These are phyloP conservation scores for Cornus kousa DNA, from an alignment of 148 eudicot genomes.

Conservation along the genomic window DNA sequence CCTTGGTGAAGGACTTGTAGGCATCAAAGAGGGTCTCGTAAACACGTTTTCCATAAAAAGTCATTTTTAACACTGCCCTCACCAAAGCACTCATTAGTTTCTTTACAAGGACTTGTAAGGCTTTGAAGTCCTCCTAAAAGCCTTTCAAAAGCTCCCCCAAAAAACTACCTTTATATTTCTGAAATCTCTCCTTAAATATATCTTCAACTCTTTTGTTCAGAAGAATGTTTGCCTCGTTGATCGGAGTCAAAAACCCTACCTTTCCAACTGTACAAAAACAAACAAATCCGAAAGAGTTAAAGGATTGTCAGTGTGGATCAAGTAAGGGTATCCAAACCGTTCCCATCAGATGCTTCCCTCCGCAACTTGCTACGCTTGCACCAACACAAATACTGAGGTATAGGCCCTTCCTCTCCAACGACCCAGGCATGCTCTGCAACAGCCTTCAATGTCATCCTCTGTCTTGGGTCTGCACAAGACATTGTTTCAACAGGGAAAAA, in stretches of 20 bases:
- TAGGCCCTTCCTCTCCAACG: constrained; percentile 70
- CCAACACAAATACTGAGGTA: constrained; percentile 81
- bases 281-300: constrained; percentile 6
- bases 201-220: not conserved
- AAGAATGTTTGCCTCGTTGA: not conserved
- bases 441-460: constrained; percentile 64
- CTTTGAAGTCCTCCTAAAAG: too few species aligned
- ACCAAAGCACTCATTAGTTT: too few species aligned
- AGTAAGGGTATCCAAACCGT: constrained; percentile 14
- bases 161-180: not conserved
- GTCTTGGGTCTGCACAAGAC: constrained; percentile 58
- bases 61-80: too few species aligned
- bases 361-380: constrained; percentile 53
- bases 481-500: not conserved
- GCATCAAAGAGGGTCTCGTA: too few species aligned
- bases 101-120: too few species aligned
- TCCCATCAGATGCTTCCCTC: constrained; percentile 22
- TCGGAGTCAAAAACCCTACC: not conserved
- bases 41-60: too few species aligned
- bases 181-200: not conserved
- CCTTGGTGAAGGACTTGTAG: too few species aligned
- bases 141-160: too few species aligned
- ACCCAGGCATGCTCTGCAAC: constrained; percentile 83
- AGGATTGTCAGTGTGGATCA: constrained; percentile 5
- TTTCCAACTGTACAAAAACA: constrained; percentile 8